These are phyloP conservation scores for Candida sonorensis DNA, from an alignment of 805 yeast genomes.

Conservation along the genomic window DNA sequence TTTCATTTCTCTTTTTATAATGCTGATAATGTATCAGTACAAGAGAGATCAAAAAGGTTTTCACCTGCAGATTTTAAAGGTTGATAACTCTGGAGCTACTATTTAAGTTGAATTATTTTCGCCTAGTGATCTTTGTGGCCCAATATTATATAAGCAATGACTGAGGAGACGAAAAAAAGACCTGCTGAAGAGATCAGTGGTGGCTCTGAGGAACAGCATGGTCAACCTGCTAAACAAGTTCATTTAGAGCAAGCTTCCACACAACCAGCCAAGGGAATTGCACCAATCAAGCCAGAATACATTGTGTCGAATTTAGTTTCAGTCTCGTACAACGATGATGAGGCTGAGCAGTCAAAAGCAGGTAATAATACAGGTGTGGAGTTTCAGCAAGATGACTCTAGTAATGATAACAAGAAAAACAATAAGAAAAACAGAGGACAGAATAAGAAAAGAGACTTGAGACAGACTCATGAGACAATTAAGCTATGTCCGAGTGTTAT, in stretches of 20 bases:
- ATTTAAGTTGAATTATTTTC: not conserved
- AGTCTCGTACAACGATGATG: conserved; percentile 34
- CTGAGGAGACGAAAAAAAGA: conserved; percentile 8
- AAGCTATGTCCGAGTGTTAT: conserved; percentile 59
- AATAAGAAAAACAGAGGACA: conserved; percentile 37
- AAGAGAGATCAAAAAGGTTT: too few species aligned
- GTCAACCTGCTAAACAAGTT: conserved; percentile 2
- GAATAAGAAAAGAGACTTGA: conserved; percentile 50
- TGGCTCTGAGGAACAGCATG: not conserved
- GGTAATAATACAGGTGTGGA: conserved; percentile 27
- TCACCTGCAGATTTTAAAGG: too few species aligned
- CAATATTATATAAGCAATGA: not conserved
- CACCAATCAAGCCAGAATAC: conserved; percentile 69
- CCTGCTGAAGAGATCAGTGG: conserved; percentile 9
- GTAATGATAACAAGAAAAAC: conserved; percentile 15
- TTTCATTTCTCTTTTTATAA: too few species aligned
- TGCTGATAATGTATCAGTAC: not conserved
- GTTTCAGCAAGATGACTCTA: conserved; percentile 26
- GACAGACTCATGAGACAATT: conserved; percentile 56
- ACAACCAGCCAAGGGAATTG: conserved; percentile 49
- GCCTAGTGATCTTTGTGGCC: not conserved
- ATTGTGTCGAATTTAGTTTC: conserved; percentile 30
- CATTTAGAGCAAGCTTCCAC: conserved; percentile 4
- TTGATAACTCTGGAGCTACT: too few species aligned
- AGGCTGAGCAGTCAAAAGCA: conserved; percentile 39